Percentiles rank a stretch among this genome's conserved stretches.
These are phyloP conservation scores for Coniochaeta prunicola DNA, from an alignment of 2,329 filamentous ascomycete genomes.

Conservation along the genomic window DNA sequence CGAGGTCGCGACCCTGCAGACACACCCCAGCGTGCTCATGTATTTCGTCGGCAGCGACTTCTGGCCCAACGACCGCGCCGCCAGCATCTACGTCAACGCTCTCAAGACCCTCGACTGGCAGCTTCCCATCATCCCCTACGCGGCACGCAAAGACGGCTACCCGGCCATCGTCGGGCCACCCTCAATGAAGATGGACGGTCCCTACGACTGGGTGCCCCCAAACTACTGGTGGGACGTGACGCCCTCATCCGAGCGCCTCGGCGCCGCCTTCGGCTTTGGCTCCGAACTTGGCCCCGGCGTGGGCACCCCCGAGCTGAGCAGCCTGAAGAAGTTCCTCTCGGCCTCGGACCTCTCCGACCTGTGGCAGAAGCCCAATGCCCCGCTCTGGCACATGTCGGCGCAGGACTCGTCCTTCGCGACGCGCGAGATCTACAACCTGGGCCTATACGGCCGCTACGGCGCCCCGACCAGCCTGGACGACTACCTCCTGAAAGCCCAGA, in stretches of 20 bases:
- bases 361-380: slow-evolving; percentile 46
- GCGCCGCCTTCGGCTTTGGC: slow-evolving; percentile 56
- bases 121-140: slow-evolving; percentile 49
- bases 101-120: slow-evolving; percentile 46
- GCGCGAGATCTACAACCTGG: slow-evolving; percentile 51
- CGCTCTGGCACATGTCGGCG: slow-evolving; percentile 53
- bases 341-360: slow-evolving; percentile 43
- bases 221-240: slow-evolving; percentile 53
- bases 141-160: slow-evolving; percentile 43
- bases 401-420: slow-evolving; percentile 46
- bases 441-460: slow-evolving; percentile 45
- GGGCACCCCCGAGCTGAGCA: slow-evolving; percentile 50
- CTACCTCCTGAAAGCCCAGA: slow-evolving; percentile 52
- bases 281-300: slow-evolving; percentile 56
- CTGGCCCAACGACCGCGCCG: slow-evolving; percentile 53
- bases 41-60: slow-evolving; percentile 57
- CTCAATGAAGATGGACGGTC: slow-evolving; percentile 60
- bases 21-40: slow-evolving; percentile 49
- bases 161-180: slow-evolving; percentile 43
- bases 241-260: slow-evolving; percentile 30
- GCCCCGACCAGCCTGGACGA: slow-evolving; percentile 43
- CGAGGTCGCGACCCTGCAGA: slow-evolving; percentile 52
- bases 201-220: slow-evolving; percentile 60
- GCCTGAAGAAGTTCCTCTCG: slow-evolving; percentile 46
- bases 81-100: slow-evolving; percentile 42